These are phyloP conservation scores for Sporisorium reilianum DNA, from an alignment of 1,284 basidiomycete species.

Conservation along the genomic window DNA sequence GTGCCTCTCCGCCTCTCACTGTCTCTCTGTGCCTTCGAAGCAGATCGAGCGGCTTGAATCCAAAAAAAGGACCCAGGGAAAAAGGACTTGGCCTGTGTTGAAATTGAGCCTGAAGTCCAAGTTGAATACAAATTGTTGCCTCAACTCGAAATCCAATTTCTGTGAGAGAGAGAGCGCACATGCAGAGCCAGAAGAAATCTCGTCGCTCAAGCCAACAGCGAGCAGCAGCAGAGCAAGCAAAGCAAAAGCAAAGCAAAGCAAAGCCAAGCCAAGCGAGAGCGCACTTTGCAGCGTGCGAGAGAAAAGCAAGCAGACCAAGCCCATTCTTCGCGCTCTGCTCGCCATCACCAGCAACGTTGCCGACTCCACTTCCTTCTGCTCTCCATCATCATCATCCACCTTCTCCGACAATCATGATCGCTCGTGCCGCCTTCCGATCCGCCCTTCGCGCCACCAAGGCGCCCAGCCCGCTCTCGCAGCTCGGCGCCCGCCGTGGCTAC, in stretches of 20 bases:
- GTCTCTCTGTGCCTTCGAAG: neutral
- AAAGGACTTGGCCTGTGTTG: too few species aligned
- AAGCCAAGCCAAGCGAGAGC: too few species aligned
- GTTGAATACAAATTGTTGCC: conserved; percentile 17
- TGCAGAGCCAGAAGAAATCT: conserved; percentile 18
- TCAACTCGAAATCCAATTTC: neutral
- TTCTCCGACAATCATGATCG: conserved; percentile 24
- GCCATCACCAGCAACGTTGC: neutral
- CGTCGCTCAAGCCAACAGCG: conserved; percentile 27
- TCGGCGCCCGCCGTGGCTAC: conserved; percentile 65
- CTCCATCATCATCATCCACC: neutral
- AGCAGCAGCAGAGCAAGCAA: too few species aligned
- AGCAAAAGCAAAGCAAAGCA: too few species aligned
- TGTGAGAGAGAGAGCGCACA: neutral
- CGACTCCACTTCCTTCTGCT: neutral
- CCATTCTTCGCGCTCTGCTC: conserved; percentile 19
- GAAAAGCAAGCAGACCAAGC: neutral
- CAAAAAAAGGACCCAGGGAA: too few species aligned
- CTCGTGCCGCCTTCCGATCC: conserved; percentile 43
- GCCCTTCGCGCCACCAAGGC: conserved; percentile 46
- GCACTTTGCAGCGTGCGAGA: conserved; percentile 36
- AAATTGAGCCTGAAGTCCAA: neutral
- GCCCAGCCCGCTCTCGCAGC: conserved; percentile 35
- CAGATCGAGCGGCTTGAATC: neutral
- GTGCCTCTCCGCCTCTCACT: neutral